Base-by-base conservation (phyloP, 2,329 filamentous ascomycete species). In the Colletotrichum sidae region DNA sequence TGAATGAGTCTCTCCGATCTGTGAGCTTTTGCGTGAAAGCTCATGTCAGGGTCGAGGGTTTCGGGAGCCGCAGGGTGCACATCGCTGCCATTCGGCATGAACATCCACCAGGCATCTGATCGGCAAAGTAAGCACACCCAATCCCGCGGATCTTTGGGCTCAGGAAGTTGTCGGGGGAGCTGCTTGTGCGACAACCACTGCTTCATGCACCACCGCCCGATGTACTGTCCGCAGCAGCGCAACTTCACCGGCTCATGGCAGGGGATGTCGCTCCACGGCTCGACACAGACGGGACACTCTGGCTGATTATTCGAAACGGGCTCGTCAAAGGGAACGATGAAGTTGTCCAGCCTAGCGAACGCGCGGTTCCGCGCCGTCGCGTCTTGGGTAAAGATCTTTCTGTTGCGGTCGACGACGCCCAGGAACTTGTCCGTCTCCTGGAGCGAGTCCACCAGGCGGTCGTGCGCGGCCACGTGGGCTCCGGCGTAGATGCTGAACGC, bases 141-240 rank as follows among this genome's bases (percentile, higher is more conserved):
- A 25, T 25, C 25, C 25, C 25, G 25, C 25, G 25, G 25, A 25
- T 25, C 25, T 5, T 25, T 25, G 25, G 25, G 25, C 25, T 25
- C 25, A 15, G 34, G 34, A 35, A 34, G 11, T 15, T 12, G 9
- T 15, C 52, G 41, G 3, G 46, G 63, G 25, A 66, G 34, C 47
- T 52, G 41, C 10, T 33, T 56, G 10, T 11, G 9, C 8, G 52
- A 52, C 52, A 66, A 33, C 15, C 34, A 63, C 35, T 44, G n/a
- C 53, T 66, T 66, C 35, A 66, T 12, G 25, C 63, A 66, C 52
- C 59, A 55, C 8, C 46, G 46, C 13, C 63, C 63, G 8, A 63
- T 34, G n/a, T 34, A 49, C 10, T 39, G 25, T 15, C 37, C 15
- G 46, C 63, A 66, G 59, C 63, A 66, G 10, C 46, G 59, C 25